phyloP scores from a whole-genome alignment of 177 flowering plant species.

The Vitis hybrid region DNA sequence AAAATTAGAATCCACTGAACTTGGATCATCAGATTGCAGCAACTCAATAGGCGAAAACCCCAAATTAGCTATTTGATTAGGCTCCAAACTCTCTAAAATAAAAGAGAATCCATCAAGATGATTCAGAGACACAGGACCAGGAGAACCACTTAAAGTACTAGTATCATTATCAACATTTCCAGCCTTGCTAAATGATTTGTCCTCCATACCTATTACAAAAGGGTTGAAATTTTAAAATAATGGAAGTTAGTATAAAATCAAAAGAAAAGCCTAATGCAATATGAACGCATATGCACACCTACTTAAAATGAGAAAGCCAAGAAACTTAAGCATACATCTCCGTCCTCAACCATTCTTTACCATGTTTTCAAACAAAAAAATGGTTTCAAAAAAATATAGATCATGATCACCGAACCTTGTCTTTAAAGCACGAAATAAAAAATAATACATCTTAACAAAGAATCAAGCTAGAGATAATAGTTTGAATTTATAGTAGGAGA shows the following conservation, averaged over 20 bases:
- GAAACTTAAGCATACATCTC: no score
- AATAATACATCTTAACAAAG: no score
- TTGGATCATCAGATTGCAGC: conserved; percentile 57
- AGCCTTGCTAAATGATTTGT: conserved; percentile 47
- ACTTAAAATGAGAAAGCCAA: no score
- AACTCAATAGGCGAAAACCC: conserved; percentile 49
- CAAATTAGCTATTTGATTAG: conserved; percentile 36
- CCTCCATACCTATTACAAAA: conserved; percentile 58
- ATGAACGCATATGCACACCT: no score
- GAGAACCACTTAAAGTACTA: conserved; percentile 51
- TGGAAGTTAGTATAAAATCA: not conserved
- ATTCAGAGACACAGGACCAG: conserved; percentile 33
- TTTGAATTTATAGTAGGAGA: no score
- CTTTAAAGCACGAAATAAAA: no score
- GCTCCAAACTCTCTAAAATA: conserved; percentile 56
- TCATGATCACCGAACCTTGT: no score
- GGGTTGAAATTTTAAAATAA: not conserved
- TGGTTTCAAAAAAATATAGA: no score
- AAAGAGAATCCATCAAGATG: conserved; percentile 36
- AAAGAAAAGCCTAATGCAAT: no score
- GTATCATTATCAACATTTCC: conserved; percentile 37
- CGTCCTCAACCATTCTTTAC: no score
- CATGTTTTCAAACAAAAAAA: no score
- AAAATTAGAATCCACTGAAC: conserved; percentile 50
- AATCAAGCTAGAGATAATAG: no score